Evolutionary conservation across 1,139 yeast genomes (phyloP), one percentile per base, ranked within the genome.

Genomic region (Diutina sp.): DNA sequence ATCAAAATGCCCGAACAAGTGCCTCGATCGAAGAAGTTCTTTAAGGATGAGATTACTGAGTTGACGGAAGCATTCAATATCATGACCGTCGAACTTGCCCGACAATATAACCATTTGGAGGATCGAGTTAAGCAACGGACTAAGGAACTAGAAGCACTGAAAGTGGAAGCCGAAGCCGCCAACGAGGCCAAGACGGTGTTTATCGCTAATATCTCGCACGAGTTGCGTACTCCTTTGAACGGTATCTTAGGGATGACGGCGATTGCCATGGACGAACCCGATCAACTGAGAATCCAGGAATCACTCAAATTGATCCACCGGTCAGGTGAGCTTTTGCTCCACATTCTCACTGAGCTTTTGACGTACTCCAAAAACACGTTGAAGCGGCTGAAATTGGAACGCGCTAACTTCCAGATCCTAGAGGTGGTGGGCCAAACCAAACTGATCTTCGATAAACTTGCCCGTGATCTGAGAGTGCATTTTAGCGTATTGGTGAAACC

Each of bases 191-290:
- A 91, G 65, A 88, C 97, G 0, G 89, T 90, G 16, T 93, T 93
- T 68, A 90, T 93, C 67, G 98, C 98, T 21, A 93, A 91, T 67
- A 90, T 93, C 46, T 90, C 97, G 0, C 98, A 93, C 67, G 99
- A 93, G 70, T 77, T 93, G 65, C 78, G 97, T 62, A 93, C 99
- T 0, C 99, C 99, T 1, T 74, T 93, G 63, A 93, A 93, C 69
- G 99, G 98, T 67, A 93, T 93, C 52, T 73, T 93, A 58, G 99
- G 99, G 58, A 89, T 93, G 96, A 88, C 97, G 0, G 87, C 96
- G 1, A 89, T 91, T 57, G 93, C 97, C 1, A 81, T 90, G 84
- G 93, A 88, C 29, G 97, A 91, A 67, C 75, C 76, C 11, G 93
- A 89, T 63, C 76, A 77, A 7, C 68, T 74, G 4, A 83, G 84